Base-by-base conservation (phyloP, 768 basidiomycete species). In the Pisolithus microcarpus region DNA sequence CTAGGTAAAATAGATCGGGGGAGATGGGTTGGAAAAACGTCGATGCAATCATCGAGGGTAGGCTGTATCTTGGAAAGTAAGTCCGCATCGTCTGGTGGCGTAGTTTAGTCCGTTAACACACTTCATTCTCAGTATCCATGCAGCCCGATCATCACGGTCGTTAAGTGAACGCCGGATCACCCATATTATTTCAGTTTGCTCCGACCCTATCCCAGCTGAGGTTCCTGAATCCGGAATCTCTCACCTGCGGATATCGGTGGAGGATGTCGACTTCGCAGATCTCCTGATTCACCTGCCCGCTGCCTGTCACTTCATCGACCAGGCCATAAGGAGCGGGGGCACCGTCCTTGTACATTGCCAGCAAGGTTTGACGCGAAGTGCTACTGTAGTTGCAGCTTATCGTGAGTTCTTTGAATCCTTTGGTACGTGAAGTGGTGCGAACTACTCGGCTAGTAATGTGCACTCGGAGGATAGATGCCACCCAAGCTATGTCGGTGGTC, bases 181-280 rank as follows among this genome's bases (percentile, higher is more conserved):
- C 5, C 88, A 91, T 67, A 81, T 90, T 46, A 65, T 91, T 16
- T 89, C 87, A 43, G 86, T 88, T 49, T 89, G 88, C 60, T 65
- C 70, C 34, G 88, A 91, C 49, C 73, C 74, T 5, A 85, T 87
- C 46, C 84, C 85, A 40, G 80, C 83, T 43, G 85, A 87, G 56
- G 64, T 79, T 24, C 82, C 84, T 21, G 78, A 81, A 60, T 86
- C 84, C 53, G 85, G 84, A 19, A 75, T 85, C 46, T 67, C 65
- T 43, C 88, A 90, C 65, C 71, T 84, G 69, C 82, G 84, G 52
- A 82, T 91, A 59, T 72, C 77, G 50, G 77, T 85, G 28, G 79
- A 84, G 57, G 84, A 86, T 61, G 76, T 82, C 53, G 80, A 83
- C 65, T 82, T 82, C 53, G 82, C 78, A 48, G 82, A 86, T 64